Evolutionary conservation across 2,329 filamentous ascomycete genomes (phyloP).

Genomic region (Dendrostoma leiphaemia): DNA sequence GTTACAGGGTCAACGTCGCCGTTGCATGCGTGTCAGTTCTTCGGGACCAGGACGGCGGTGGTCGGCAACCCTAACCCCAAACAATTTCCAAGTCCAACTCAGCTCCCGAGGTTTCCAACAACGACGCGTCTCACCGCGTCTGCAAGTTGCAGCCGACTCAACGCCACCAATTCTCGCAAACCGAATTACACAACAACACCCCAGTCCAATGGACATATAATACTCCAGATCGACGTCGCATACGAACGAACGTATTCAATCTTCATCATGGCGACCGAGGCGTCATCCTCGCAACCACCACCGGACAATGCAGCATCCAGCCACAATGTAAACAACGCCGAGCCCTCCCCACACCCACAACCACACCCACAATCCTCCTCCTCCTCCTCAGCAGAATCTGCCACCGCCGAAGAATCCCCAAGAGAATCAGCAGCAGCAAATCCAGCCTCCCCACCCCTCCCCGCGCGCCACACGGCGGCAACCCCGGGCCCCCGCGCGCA

Average conservation of each 20-base stretch:
- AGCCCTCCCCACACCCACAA: neutral
- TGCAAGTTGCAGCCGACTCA: neutral
- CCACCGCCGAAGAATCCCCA: neutral
- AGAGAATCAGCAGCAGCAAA: too few relatives aligned
- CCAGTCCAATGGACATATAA: neutral
- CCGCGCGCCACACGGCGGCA: conserved; percentile 38
- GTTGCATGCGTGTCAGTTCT: too few relatives aligned
- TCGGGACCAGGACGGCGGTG: too few relatives aligned
- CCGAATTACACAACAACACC: too few relatives aligned
- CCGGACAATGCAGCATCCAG: neutral
- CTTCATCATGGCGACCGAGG: conserved; percentile 13
- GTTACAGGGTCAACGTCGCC: neutral
- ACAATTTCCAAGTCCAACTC: too few relatives aligned
- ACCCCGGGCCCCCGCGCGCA: conserved; percentile 57
- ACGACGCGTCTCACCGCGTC: neutral
- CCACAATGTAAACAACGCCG: neutral
- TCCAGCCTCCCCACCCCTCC: conserved; percentile 38
- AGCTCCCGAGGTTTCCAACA: too few relatives aligned
- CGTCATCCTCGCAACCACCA: conserved; percentile 5
- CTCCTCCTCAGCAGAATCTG: conserved; percentile 1
- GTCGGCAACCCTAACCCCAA: too few relatives aligned
- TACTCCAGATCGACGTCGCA: neutral
- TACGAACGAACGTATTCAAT: neutral
- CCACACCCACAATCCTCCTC: neutral
- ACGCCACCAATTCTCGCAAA: too few relatives aligned